A percentile compares a stretch with the other conserved stretches of the same genome.
phyloP scores from a whole-genome alignment of 2,329 filamentous ascomycete genomes.

The Penicillium rolfsii region DNA sequence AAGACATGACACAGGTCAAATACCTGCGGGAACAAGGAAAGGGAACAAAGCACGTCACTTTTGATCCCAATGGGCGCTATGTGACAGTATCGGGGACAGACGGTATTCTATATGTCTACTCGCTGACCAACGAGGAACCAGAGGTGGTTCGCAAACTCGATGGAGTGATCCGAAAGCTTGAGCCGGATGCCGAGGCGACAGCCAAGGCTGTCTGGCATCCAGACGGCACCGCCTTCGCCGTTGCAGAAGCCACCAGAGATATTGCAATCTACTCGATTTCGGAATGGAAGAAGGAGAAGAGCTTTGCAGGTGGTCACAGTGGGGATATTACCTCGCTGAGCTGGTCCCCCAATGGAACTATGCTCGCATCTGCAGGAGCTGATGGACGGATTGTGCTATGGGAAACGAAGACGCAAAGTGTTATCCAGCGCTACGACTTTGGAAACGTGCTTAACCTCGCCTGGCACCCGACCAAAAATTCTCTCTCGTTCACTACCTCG shows the following conservation, averaged over 20 bases:
- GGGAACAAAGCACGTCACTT: constrained; percentile 88
- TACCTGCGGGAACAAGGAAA: constrained; percentile 81
- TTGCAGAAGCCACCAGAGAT: constrained; percentile 78
- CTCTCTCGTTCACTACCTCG: constrained; percentile 86
- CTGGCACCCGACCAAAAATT: constrained; percentile 90
- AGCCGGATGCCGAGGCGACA: constrained; percentile 75
- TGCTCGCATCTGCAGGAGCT: constrained; percentile 69
- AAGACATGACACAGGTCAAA: constrained; percentile 75
- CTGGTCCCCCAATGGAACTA: constrained; percentile 93
- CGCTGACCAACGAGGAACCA: constrained; percentile 74
- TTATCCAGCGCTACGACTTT: constrained; percentile 77
- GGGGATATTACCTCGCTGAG: constrained; percentile 83
- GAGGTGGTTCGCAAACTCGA: constrained; percentile 82
- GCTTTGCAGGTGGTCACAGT: constrained; percentile 77
- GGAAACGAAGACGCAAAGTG: constrained; percentile 84
- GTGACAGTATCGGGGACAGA: constrained; percentile 85
- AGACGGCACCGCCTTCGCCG: constrained; percentile 87
- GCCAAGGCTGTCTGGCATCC: constrained; percentile 87
- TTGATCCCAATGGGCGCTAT: constrained; percentile 77
- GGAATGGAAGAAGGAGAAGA: constrained; percentile 85
- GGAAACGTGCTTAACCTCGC: constrained; percentile 80
- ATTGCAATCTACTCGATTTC: constrained; percentile 84
- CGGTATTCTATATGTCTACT: constrained; percentile 88
- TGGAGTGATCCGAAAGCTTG: constrained; percentile 77
- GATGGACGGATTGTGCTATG: constrained; percentile 65